Evolutionary conservation across 441 rosid species (phyloP).

Genomic region (Populus tomentosa): DNA sequence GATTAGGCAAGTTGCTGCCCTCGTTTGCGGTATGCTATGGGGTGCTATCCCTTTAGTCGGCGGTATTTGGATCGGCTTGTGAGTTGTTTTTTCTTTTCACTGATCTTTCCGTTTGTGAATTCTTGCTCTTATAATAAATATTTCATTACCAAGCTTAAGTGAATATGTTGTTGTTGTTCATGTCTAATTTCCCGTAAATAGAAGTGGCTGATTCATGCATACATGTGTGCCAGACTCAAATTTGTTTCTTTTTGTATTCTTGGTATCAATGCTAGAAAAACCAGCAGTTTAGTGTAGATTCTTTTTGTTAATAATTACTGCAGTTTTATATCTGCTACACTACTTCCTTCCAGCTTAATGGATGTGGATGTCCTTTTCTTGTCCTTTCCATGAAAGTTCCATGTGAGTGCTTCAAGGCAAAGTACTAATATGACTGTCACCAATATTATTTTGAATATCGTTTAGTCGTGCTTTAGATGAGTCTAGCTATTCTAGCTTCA

Average conservation of each 20-base stretch:
- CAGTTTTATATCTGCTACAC: background rate
- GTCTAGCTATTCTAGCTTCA: background rate
- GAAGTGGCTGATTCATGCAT: no score
- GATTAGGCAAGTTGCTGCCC: conserved; percentile 77
- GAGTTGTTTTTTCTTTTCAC: conserved; percentile 24
- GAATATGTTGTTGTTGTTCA: no score
- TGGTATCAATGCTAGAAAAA: no score
- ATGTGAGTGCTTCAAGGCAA: background rate
- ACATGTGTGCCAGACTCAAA: no score
- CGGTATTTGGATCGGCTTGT: conserved; percentile 83
- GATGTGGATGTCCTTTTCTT: background rate
- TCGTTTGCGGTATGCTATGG: conserved; percentile 76
- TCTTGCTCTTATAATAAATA: background rate
- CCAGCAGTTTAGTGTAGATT: background rate
- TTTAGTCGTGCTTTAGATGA: background rate
- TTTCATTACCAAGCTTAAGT: background rate
- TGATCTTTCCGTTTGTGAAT: background rate
- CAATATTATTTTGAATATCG: background rate
- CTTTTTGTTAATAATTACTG: background rate
- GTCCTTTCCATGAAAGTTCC: background rate
- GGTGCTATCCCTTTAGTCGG: conserved; percentile 85
- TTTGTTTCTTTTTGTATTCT: no score
- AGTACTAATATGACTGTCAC: background rate
- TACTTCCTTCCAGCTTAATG: no score
- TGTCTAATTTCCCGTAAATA: background rate